phyloP scores from a whole-genome alignment of 371 early-diverging fungal genomes.

The Syncephalastrum sp. region DNA sequence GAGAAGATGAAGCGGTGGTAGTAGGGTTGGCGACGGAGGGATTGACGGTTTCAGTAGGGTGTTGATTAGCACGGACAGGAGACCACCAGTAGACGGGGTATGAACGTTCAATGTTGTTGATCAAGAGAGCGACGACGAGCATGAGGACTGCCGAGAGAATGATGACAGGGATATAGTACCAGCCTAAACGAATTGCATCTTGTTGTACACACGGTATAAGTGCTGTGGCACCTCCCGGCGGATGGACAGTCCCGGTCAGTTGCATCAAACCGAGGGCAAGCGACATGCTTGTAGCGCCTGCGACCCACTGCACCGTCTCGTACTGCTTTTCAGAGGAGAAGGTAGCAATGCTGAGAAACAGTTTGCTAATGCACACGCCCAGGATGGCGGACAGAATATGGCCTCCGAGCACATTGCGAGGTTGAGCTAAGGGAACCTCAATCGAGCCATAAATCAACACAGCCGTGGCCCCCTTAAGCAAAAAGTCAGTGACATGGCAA shows the following conservation, averaged over 20 bases:
- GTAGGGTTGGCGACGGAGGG: no score
- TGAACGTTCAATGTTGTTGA: slow-evolving; percentile 67
- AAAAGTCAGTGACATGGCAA: neutral
- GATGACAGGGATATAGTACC: slow-evolving; percentile 62
- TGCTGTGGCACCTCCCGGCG: slow-evolving; percentile 75
- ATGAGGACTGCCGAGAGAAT: slow-evolving; percentile 50
- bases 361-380: slow-evolving; percentile 61
- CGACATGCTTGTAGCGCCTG: slow-evolving; percentile 67
- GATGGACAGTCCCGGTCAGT: slow-evolving; percentile 68
- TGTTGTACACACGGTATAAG: slow-evolving; percentile 56
- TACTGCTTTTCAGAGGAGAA: slow-evolving; percentile 18
- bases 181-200: slow-evolving; percentile 49
- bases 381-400: slow-evolving; percentile 62
- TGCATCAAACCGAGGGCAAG: slow-evolving; percentile 69
- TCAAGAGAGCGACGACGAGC: slow-evolving; percentile 57
- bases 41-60: no score
- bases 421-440: slow-evolving; percentile 74
- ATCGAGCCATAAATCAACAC: slow-evolving; percentile 71
- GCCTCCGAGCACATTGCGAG: slow-evolving; percentile 64
- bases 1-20: no score
- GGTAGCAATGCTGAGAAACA: slow-evolving; percentile 49
- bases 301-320: slow-evolving; percentile 61
- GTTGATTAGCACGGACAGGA: slow-evolving; percentile 4
- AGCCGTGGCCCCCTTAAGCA: slow-evolving; percentile 58
- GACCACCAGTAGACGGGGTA: slow-evolving; percentile 75